Percentiles rank a stretch among this genome's conserved stretches.
These are phyloP conservation scores for Beauveria australis DNA, from an alignment of 2,329 filamentous ascomycete genomes.

Conservation along the genomic window DNA sequence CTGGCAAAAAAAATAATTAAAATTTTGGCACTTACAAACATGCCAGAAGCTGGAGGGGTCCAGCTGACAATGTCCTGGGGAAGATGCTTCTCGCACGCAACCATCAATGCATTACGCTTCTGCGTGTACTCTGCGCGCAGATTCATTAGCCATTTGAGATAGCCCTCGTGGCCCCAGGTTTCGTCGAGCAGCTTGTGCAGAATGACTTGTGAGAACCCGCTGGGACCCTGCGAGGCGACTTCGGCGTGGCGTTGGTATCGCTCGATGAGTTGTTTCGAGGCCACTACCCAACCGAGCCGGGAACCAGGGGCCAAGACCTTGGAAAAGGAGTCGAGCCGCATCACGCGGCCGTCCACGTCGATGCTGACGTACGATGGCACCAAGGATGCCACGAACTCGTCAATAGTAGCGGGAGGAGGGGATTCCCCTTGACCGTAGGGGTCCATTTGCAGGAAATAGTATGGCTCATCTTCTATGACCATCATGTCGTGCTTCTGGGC, in stretches of 20 bases:
- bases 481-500: constrained; percentile 77
- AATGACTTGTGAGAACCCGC: constrained; percentile 74
- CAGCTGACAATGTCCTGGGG: constrained; percentile 70
- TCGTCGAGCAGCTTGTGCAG: constrained; percentile 88
- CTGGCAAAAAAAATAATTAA: too few relatives aligned
- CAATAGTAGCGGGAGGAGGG: constrained; percentile 48
- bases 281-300: constrained; percentile 82
- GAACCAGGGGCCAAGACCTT: constrained; percentile 82
- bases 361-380: constrained; percentile 67
- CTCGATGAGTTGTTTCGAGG: constrained; percentile 74
- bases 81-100: constrained; percentile 70
- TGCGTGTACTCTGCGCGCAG: constrained; percentile 73
- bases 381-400: constrained; percentile 59
- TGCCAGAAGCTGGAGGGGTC: constrained; percentile 74
- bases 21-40: constrained; percentile 92
- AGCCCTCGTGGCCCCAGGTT: constrained; percentile 87
- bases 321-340: constrained; percentile 88
- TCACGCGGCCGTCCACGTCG: constrained; percentile 78
- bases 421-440: constrained; percentile 53
- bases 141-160: constrained; percentile 80
- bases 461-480: constrained; percentile 89
- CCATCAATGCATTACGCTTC: constrained; percentile 67
- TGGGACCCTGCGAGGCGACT: constrained; percentile 74
- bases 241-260: constrained; percentile 77
- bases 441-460: constrained; percentile 88